Evolutionary conservation across 2,329 filamentous ascomycete species (phyloP).

Genomic region (Paracamarosporium sp.): DNA sequence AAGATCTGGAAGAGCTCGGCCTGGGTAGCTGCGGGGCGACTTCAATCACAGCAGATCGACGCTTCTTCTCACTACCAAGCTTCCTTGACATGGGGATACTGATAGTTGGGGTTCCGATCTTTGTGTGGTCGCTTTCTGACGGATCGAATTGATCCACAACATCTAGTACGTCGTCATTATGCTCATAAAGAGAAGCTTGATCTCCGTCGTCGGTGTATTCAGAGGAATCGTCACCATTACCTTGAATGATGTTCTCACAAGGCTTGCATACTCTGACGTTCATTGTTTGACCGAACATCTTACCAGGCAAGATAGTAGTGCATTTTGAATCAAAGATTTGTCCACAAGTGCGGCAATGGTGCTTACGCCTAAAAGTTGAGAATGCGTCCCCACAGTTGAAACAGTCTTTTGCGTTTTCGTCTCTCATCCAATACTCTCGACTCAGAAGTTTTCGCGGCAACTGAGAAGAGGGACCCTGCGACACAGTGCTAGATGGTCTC

Average conservation of each 20-base stretch:
- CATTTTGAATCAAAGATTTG: conserved; percentile 98
- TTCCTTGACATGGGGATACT: conserved; percentile 70
- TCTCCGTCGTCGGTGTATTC: conserved; percentile 86
- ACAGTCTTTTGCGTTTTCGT: conserved; percentile 97
- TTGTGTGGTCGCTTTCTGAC: conserved; percentile 47
- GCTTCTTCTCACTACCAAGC: conserved; percentile 76
- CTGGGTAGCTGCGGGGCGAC: conserved; percentile 81
- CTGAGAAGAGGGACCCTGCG: conserved; percentile 54
- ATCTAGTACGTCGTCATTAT: conserved; percentile 34
- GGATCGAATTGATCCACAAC: conserved; percentile 30
- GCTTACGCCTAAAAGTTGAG: conserved; percentile 91
- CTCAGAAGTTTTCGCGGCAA: conserved; percentile 88
- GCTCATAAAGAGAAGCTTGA: conserved; percentile 62
- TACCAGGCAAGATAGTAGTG: conserved; percentile 87
- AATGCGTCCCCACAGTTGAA: conserved; percentile 91
- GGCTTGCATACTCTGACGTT: conserved; percentile 90
- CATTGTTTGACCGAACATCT: conserved; percentile 84
- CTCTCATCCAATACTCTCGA: conserved; percentile 99
- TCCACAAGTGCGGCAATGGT: conserved; percentile 94
- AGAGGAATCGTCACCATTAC: conserved; percentile 88
- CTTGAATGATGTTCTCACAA: conserved; percentile 89
- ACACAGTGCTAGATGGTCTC: conserved; percentile 47
- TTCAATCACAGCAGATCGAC: conserved; percentile 87
- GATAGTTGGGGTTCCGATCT: conserved; percentile 65
- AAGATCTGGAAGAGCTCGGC: conserved; percentile 91